Evolutionary conservation across 306 rosid species (phyloP).

Genomic region (barrel medic (Medicago truncatula)): DNA sequence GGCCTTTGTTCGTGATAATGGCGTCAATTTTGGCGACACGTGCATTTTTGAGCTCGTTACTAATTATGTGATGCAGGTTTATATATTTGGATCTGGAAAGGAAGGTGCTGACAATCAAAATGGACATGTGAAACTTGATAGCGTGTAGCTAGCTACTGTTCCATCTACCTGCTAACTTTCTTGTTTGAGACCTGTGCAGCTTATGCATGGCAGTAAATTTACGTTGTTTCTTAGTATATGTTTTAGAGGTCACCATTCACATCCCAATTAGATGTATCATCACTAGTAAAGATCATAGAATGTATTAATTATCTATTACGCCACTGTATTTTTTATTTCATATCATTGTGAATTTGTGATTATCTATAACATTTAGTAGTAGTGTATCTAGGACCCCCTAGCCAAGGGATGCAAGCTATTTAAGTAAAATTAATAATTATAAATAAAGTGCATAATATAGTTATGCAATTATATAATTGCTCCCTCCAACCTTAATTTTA

Average conservation of each 20-base stretch:
- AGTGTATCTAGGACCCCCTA: too few relatives aligned
- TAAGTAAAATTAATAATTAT: too few relatives aligned
- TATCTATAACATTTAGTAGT: background rate
- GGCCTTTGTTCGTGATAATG: constrained; percentile 92
- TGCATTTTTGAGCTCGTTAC: constrained; percentile 87
- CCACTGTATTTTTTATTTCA: background rate
- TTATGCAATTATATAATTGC: too few relatives aligned
- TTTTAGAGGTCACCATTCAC: background rate
- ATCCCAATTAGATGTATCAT: constrained; percentile 41
- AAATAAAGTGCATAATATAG: too few relatives aligned
- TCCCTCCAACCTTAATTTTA: too few relatives aligned
- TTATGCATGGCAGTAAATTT: too few relatives aligned
- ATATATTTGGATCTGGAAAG: constrained; percentile 70
- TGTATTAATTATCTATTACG: constrained; percentile 12
- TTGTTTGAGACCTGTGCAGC: constrained; percentile 8
- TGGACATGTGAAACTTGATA: constrained; percentile 54
- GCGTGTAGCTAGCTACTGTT: constrained; percentile 33
- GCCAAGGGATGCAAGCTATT: too few relatives aligned
- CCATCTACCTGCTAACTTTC: constrained; percentile 53
- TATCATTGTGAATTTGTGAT: constrained; percentile 2
- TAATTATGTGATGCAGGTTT: constrained; percentile 71
- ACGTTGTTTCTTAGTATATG: too few relatives aligned
- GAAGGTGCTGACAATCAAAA: constrained; percentile 64
- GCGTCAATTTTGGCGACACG: constrained; percentile 73
- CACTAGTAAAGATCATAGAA: constrained; percentile 11